These are phyloP conservation scores for Wallacemonas rigidus DNA, from an alignment of 208 protist species.

Conservation along the genomic window DNA sequence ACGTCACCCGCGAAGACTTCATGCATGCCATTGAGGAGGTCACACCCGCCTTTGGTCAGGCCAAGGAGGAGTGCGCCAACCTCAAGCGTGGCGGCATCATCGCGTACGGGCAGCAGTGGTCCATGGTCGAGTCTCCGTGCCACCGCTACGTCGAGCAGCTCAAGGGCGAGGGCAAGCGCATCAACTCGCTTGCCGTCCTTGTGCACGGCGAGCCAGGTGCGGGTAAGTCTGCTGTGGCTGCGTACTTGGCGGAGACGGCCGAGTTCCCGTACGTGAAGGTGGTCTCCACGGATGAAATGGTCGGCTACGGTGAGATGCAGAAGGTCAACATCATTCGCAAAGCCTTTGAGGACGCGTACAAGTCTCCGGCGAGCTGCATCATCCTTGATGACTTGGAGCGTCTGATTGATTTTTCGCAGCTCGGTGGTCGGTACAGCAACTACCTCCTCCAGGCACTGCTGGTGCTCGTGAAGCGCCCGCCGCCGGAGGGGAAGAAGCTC, in stretches of 20 bases:
- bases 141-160: constrained; percentile 84
- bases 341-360: constrained; percentile 99
- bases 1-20: constrained; percentile 80
- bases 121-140: constrained; percentile 51
- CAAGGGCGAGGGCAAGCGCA: constrained; percentile 75
- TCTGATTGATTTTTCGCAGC: constrained; percentile 95
- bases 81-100: constrained; percentile 94
- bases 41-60: constrained; percentile 96
- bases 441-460: constrained; percentile 96
- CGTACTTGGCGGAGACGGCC: constrained; percentile 83
- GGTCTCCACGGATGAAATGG: constrained; percentile 93
- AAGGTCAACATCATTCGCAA: constrained; percentile 94
- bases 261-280: constrained; percentile 98
- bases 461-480: constrained; percentile 94
- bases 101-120: constrained; percentile 90
- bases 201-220: constrained; percentile 89
- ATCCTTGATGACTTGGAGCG: constrained; percentile 98
- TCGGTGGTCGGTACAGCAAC: constrained; percentile 99
- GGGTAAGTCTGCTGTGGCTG: constrained; percentile 97
- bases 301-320: constrained; percentile 92
- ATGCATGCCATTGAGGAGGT: constrained; percentile 87
- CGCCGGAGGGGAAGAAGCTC: constrained; percentile 92
- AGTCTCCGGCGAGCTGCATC: constrained; percentile 95
- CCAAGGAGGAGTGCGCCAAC: constrained; percentile 90
- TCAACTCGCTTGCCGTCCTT: constrained; percentile 93